Base-by-base conservation (phyloP, 2,329 filamentous ascomycete species). In the Phaeosphaeriaceae sp. region DNA sequence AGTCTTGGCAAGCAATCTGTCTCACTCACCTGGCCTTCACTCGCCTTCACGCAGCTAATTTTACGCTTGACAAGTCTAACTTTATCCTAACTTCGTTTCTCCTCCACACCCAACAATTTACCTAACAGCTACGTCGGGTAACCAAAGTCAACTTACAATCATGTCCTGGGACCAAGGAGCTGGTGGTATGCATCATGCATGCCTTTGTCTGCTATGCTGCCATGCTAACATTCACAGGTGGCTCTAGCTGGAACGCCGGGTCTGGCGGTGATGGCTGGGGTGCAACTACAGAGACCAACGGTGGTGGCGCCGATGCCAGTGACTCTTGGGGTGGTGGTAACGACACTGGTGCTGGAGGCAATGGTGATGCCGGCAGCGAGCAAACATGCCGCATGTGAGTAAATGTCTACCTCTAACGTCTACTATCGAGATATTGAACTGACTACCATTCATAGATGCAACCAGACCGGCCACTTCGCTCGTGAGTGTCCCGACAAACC, bases 401-500 rank as follows among this genome's bases (percentile, higher is more conserved):
- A 21, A 32, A 44, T 23, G 11, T 18, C 32, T 21, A 15, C 23
- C 16, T 32, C 4, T 15, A 17, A 12, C 16, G 21, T 18, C 9
- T 9, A 26, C 11, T 5, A 18, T 33, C 17, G 11, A 17, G 9
- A 13, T 11, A 28, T 6, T 9, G 17, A 49, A 46, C 71, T 76
- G 33, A 77, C 60, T 30, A 6, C 16, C 1, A 29, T 5, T n/a
- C 1, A n/a, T 47, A 79, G 76, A 61, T 81, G 78, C 54, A 56
- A 67, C 13, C 61, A 73, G 38, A 61, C 66, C 3, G 75, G 74
- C 1, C 79, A 81, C 65, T 79, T 78, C 46, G 72, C 77, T 32
- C 76, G 77, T 42, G 77, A 81, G 33, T 82, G 79, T 52, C 75
- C 78, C 1, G 66, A 78, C 38, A 74, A 78, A 74, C 65, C 64